phyloP scores from a whole-genome alignment of 2,329 filamentous ascomycete genomes.

The Cladobotryum mycophilum region DNA sequence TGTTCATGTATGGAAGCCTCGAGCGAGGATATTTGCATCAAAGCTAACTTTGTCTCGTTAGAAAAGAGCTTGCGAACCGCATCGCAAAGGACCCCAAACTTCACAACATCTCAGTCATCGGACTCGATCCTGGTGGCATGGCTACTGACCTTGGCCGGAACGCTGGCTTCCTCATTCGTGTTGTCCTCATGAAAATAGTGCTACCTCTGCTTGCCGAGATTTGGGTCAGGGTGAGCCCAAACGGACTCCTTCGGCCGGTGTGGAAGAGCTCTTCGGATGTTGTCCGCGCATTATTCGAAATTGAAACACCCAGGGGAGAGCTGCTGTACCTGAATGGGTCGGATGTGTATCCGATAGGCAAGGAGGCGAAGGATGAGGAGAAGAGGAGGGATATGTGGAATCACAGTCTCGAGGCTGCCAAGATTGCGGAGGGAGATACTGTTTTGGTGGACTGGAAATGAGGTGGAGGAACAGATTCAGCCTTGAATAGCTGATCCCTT shows the following conservation, averaged over 20 bases:
- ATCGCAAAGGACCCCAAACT: slow-evolving; percentile 28
- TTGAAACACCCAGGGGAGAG: slow-evolving; percentile 21
- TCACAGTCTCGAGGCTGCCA: slow-evolving; percentile 21
- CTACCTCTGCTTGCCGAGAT: slow-evolving; percentile 20
- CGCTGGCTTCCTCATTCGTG: slow-evolving; percentile 18
- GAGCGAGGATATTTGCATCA: background rate
- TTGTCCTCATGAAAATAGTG: slow-evolving; percentile 19
- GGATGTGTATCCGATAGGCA: slow-evolving; percentile 21
- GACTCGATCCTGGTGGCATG: slow-evolving; percentile 35
- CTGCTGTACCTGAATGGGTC: slow-evolving; percentile 29
- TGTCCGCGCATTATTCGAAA: slow-evolving; percentile 26
- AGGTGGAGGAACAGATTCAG: background rate
- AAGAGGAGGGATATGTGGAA: slow-evolving; percentile 28
- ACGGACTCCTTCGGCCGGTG: slow-evolving; percentile 23
- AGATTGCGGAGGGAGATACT: slow-evolving; percentile 22
- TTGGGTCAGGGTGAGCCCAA: slow-evolving; percentile 21
- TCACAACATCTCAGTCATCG: slow-evolving; percentile 29
- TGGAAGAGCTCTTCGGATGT: slow-evolving; percentile 29
- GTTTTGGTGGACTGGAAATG: slow-evolving; percentile 22
- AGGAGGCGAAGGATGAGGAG: slow-evolving; percentile 24
- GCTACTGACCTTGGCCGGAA: slow-evolving; percentile 24
- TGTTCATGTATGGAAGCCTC: slow-evolving; percentile 25
- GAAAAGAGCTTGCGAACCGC: slow-evolving; percentile 28
- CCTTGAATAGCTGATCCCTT: background rate
- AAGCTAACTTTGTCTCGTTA: background rate